Conservation (phyloP, 257 asterid genomes). For the Primulina tabacum region DNA sequence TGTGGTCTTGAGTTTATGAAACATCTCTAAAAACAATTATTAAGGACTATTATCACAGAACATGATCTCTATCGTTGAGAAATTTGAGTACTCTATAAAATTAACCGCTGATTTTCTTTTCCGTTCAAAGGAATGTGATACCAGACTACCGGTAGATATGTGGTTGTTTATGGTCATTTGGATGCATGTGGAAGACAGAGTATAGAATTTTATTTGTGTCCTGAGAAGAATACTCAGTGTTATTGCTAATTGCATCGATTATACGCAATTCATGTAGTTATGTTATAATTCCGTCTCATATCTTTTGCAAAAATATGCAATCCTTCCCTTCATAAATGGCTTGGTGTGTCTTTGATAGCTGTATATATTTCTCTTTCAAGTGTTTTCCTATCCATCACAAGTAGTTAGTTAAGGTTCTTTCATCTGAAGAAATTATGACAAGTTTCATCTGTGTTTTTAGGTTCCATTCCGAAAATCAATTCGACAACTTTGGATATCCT, state of each 20-base stretch:
- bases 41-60: no score
- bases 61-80: background rate
- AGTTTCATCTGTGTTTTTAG: slow-evolving; percentile 40
- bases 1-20: background rate
- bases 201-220: background rate
- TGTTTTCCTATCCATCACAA: background rate
- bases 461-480: slow-evolving; percentile 56
- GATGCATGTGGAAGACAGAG: background rate
- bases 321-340: background rate
- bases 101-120: background rate
- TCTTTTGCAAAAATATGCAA: slow-evolving; percentile 10
- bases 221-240: background rate
- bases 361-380: slow-evolving; percentile 1
- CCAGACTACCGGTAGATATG: background rate
- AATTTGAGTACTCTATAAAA: background rate
- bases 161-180: background rate
- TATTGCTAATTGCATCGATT: background rate
- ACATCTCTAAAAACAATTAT: no score
- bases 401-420: background rate
- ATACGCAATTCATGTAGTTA: background rate
- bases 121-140: background rate
- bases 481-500: slow-evolving; percentile 59
- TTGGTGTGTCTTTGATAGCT: slow-evolving; percentile 11
- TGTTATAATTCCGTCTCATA: background rate
- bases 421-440: slow-evolving; percentile 21